Evolutionary conservation across 2,329 filamentous ascomycete species (phyloP).

Genomic region (Neonectria magnoliae): DNA sequence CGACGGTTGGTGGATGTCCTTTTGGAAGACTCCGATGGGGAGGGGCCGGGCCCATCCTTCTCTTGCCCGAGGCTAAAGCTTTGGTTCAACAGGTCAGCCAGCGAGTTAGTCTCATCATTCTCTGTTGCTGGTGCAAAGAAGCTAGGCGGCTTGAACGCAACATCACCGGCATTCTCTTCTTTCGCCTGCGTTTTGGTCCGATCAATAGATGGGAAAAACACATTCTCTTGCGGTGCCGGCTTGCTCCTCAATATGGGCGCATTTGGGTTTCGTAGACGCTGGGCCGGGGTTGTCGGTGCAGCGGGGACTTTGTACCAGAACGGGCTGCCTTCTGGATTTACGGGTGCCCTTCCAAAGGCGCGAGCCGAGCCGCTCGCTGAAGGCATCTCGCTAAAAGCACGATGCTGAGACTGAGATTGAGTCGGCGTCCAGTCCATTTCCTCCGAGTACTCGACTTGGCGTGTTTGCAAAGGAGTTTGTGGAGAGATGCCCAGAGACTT

Average conservation of each 20-base stretch:
- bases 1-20: neutral
- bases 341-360: slow-evolving; percentile 58
- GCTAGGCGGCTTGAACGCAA: slow-evolving; percentile 67
- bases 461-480: slow-evolving; percentile 26
- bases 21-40: neutral
- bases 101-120: slow-evolving; percentile 54
- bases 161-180: slow-evolving; percentile 33
- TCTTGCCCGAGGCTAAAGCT: slow-evolving; percentile 55
- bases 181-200: slow-evolving; percentile 21
- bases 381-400: slow-evolving; percentile 62
- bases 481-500: slow-evolving; percentile 31
- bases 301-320: slow-evolving; percentile 78
- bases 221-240: slow-evolving; percentile 56
- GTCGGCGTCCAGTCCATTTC: slow-evolving; percentile 82
- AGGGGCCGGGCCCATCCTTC: slow-evolving; percentile 16
- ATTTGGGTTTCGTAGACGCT: slow-evolving; percentile 69
- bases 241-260: slow-evolving; percentile 61
- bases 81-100: slow-evolving; percentile 57
- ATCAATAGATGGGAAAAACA: slow-evolving; percentile 59
- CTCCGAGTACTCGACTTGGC: slow-evolving; percentile 56
- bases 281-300: slow-evolving; percentile 73
- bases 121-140: slow-evolving; percentile 63
- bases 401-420: slow-evolving; percentile 52
- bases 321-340: slow-evolving; percentile 57
- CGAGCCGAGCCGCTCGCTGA: slow-evolving; percentile 52